Evolutionary conservation across 441 rosid genomes (phyloP).

Genomic region (Erodium trifolium): DNA sequence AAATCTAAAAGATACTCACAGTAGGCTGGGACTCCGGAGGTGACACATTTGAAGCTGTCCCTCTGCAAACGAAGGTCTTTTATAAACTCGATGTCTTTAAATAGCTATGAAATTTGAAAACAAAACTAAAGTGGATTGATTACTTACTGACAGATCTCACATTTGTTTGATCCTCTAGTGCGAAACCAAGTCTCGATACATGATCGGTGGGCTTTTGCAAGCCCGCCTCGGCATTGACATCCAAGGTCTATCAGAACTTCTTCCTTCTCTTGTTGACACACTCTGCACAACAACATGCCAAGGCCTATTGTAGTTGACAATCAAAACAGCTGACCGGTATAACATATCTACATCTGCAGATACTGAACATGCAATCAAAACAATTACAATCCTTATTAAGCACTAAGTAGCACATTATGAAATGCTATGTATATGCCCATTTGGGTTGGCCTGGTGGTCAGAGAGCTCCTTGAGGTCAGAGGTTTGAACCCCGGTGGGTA

Average conservation of each 20-base stretch:
- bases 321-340: neutral
- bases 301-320: neutral
- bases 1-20: constrained; percentile 37
- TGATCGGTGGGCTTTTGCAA: constrained; percentile 61
- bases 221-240: constrained; percentile 80
- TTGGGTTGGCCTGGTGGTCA: too few relatives aligned
- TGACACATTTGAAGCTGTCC: constrained; percentile 51
- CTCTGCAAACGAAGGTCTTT: constrained; percentile 37
- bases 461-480: too few relatives aligned
- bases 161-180: constrained; percentile 71
- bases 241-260: constrained; percentile 74
- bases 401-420: neutral
- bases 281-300: constrained; percentile 30
- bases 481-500: too few relatives aligned
- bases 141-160: constrained; percentile 88
- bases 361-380: neutral
- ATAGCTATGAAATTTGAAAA: neutral
- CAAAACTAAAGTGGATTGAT: constrained; percentile 3
- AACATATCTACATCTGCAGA: neutral
- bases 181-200: constrained; percentile 84
- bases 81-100: neutral
- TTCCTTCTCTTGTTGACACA: constrained; percentile 84
- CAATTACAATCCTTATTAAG: neutral
- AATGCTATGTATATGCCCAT: too few relatives aligned
- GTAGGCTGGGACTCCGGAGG: constrained; percentile 59